phyloP scores from a whole-genome alignment of 805 yeast species.

The Candida koratica region DNA sequence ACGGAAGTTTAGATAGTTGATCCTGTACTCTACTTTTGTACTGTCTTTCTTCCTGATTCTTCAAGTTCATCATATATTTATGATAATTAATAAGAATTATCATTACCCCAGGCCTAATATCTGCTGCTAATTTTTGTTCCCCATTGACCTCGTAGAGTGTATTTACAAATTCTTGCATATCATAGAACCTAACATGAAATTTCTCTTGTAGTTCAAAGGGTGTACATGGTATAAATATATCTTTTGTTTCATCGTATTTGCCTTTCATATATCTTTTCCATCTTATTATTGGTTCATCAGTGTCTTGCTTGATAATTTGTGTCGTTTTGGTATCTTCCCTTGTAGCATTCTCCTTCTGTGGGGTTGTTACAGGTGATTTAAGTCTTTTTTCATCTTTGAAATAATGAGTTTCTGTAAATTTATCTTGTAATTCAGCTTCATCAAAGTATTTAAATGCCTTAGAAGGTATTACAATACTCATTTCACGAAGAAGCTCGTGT shows the following conservation, averaged over 20 bases:
- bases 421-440: conserved; percentile 14
- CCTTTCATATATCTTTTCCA: conserved; percentile 53
- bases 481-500: conserved; percentile 48
- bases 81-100: conserved; percentile 15
- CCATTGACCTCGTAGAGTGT: not conserved
- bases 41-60: conserved; percentile 8
- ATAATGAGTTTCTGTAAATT: conserved; percentile 20
- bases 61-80: conserved; percentile 40
- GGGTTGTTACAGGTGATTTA: conserved; percentile 3
- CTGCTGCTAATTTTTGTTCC: not conserved
- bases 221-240: conserved; percentile 52
- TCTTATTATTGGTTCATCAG: conserved; percentile 32
- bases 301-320: not conserved
- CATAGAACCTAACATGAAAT: conserved; percentile 41
- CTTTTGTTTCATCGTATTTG: conserved; percentile 44
- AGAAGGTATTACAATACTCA: conserved; percentile 43
- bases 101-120: conserved; percentile 3
- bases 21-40: conserved; percentile 5
- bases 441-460: conserved; percentile 22
- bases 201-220: conserved; percentile 42
- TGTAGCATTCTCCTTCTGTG: not conserved
- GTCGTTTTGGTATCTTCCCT: not conserved
- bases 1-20: not conserved
- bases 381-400: conserved; percentile 17
- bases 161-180: conserved; percentile 39